Evolutionary conservation across 2,329 filamentous ascomycete genomes (phyloP), one percentile per base, ranked within the genome.

Genomic region (Chalaropsis ovoidea): DNA sequence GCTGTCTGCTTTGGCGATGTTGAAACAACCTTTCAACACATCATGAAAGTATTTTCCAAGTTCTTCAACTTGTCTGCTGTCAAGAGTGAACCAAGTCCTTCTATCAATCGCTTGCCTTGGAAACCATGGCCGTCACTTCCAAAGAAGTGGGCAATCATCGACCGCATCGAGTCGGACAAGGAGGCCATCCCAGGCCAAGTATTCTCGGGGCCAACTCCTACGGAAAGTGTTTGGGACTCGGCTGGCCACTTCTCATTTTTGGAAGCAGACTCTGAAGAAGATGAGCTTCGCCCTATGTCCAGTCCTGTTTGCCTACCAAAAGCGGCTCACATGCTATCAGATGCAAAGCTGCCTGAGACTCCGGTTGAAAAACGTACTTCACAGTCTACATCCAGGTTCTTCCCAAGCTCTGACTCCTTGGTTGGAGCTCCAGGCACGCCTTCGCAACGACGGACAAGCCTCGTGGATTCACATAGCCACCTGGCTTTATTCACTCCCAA

Each of bases 101-200:
- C 24, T 45, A 4, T 47, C 17, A 19, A 27, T 49, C 42, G 22
- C n/a, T n/a, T 62, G 15, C 27, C 52, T 19, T 64, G 63, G 63
- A 64, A 45, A n/a, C 63, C 52, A 22, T 64, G 49, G 63, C 52
- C 63, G 4, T 62, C 61, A 39, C 6, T 49, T 45, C 6, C 17
- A 17, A 62, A 15, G n/a, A 62, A 35, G 13, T 62, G 43, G 42
- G 31, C 13, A 22, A 19, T 49, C 13, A 13, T 35, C 8, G 61
- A 62, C 0, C 10, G 31, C 10, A 49, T 49, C 22, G 61, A 49
- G 24, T 39, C 27, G 13, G 31, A 62, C 39, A 6, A 10, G 8
- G 61, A 52, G 61, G 3, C 22, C n/a, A n/a, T 39, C 7, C 13
- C 7, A 49, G 22, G 22, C 24, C 27, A 27, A 15, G 13, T 49